phyloP scores from a whole-genome alignment of 192 early-diverging fungal species.

The Jimgerdemannia lactiflua region DNA sequence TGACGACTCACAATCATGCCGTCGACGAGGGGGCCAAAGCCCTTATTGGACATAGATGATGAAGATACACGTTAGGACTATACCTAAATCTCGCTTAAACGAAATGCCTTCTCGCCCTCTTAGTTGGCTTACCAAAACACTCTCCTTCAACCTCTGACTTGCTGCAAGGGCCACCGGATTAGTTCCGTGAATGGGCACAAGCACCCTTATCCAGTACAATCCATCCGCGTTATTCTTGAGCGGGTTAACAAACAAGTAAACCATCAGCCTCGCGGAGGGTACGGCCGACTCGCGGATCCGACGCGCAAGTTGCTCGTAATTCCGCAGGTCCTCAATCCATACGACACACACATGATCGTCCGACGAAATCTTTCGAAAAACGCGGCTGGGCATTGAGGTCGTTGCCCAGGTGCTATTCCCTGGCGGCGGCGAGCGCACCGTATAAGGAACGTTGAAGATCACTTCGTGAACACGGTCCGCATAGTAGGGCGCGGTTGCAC shows the following conservation, averaged over 20 bases:
- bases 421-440: conserved; percentile 31
- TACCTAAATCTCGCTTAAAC: neutral
- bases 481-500: conserved; percentile 67
- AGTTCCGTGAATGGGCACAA: conserved; percentile 32
- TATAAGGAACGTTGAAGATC: conserved; percentile 70
- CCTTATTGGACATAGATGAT: conserved; percentile 10
- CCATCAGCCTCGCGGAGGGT: conserved; percentile 25
- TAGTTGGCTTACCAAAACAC: conserved; percentile 40
- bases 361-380: conserved; percentile 44
- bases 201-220: conserved; percentile 66
- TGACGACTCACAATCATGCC: conserved; percentile 70
- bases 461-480: conserved; percentile 63
- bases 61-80: neutral
- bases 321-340: conserved; percentile 66
- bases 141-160: conserved; percentile 36
- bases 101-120: neutral
- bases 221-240: conserved; percentile 51
- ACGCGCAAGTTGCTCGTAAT: conserved; percentile 42
- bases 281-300: conserved; percentile 22
- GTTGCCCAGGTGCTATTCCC: conserved; percentile 2
- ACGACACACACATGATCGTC: conserved; percentile 68
- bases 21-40: conserved; percentile 69
- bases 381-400: conserved; percentile 11
- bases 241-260: conserved; percentile 71
- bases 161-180: conserved; percentile 12